These are phyloP conservation scores for Neonectria faginata DNA, from an alignment of 2,329 filamentous ascomycete genomes.

Conservation along the genomic window DNA sequence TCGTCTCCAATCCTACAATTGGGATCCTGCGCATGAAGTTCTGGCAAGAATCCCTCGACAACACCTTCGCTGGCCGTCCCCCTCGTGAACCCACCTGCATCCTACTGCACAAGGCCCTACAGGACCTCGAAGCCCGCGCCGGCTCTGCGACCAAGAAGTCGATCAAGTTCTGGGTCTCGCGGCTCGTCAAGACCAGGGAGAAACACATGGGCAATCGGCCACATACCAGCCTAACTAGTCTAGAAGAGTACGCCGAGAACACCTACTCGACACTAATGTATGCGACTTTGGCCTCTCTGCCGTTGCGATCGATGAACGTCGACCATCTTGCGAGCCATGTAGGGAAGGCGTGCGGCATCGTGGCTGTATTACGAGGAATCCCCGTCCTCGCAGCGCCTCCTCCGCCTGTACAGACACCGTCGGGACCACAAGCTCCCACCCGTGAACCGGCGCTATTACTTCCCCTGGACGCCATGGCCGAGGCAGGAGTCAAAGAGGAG, in stretches of 20 bases:
- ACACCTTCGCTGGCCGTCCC: constrained; percentile 80
- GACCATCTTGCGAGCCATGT: constrained; percentile 96
- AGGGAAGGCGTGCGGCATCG: constrained; percentile 92
- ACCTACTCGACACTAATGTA: constrained; percentile 96
- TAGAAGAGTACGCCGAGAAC: constrained; percentile 93
- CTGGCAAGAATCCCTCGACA: constrained; percentile 87
- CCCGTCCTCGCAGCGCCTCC: constrained; percentile 85
- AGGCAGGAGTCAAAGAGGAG: constrained; percentile 84
- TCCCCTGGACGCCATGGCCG: constrained; percentile 90
- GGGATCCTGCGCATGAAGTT: constrained; percentile 93
- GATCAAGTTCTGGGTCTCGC: constrained; percentile 78
- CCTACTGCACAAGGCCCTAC: constrained; percentile 79
- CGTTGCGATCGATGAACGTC: constrained; percentile 82
- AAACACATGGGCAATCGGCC: constrained; percentile 86
- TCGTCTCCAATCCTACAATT: constrained; percentile 87
- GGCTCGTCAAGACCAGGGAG: constrained; percentile 84
- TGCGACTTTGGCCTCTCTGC: constrained; percentile 82
- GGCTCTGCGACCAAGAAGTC: constrained; percentile 59
- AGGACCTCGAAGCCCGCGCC: constrained; percentile 64
- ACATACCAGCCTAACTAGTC: constrained; percentile 75
- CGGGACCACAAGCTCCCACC: constrained; percentile 53
- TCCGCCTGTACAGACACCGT: constrained; percentile 59
- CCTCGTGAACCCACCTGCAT: constrained; percentile 93
- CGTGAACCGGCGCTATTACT: constrained; percentile 74
- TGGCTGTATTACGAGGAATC: constrained; percentile 85